Evolutionary conservation across 768 basidiomycete species (phyloP).

Genomic region (Pleurotus ostreatus): DNA sequence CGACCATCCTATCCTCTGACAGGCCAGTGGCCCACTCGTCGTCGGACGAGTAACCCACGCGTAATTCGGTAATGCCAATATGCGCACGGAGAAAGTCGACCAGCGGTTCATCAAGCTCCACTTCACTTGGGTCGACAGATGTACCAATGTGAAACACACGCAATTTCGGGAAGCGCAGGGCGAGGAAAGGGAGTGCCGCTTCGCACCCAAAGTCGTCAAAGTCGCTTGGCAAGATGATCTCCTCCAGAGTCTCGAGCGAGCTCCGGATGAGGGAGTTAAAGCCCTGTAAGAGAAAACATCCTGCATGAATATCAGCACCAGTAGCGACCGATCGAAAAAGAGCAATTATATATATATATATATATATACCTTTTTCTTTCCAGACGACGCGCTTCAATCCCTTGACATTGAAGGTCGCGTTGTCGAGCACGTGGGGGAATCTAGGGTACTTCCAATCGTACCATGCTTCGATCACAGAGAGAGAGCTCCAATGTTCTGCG

Average conservation of each 20-base stretch:
- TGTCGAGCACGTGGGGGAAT: background rate
- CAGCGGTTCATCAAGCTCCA: slow-evolving; percentile 2
- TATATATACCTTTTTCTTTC: background rate
- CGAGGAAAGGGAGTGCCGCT: background rate
- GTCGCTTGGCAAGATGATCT: background rate
- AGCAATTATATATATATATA: too few relatives aligned
- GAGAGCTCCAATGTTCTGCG: background rate
- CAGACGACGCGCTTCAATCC: background rate
- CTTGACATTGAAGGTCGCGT: background rate
- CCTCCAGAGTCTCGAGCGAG: background rate
- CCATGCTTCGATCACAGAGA: background rate
- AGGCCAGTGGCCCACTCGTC: background rate
- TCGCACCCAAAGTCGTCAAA: slow-evolving; percentile 7
- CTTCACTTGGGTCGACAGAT: background rate
- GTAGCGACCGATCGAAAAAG: background rate
- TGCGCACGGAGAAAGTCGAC: background rate
- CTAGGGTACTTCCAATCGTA: background rate
- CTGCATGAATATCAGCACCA: background rate
- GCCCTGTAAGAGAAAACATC: slow-evolving; percentile 1
- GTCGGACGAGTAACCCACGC: background rate
- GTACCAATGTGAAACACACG: slow-evolving; percentile 1
- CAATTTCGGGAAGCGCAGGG: background rate
- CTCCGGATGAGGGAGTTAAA: background rate
- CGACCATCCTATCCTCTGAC: background rate
- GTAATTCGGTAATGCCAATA: background rate